Evolutionary conservation across 352 stramenopile genomes (phyloP).

Genomic region (Pythium phragmitis): DNA sequence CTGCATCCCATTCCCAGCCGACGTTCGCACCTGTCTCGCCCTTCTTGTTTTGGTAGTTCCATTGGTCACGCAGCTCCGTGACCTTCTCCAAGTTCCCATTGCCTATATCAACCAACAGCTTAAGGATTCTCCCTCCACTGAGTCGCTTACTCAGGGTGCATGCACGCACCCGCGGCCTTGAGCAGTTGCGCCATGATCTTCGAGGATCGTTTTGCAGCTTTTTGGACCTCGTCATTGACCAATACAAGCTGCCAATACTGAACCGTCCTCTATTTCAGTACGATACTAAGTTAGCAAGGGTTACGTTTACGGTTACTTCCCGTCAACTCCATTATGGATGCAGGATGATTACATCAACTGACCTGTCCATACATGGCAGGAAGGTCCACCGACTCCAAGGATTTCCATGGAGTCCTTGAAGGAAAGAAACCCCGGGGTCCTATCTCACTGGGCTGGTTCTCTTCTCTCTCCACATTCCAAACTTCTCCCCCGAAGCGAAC

Average conservation of each 20-base stretch:
- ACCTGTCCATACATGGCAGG: too few relatives aligned
- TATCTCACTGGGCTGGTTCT: too few relatives aligned
- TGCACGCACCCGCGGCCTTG: constrained; percentile 30
- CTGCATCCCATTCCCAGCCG: not conserved
- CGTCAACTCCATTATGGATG: too few relatives aligned
- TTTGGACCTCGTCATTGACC: not conserved
- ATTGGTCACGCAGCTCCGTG: constrained; percentile 60
- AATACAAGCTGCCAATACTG: not conserved
- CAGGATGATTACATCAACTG: not conserved
- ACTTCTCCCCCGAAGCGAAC: too few relatives aligned
- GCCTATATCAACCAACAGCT: constrained; percentile 24
- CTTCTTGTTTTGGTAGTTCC: constrained; percentile 82
- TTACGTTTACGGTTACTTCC: too few relatives aligned
- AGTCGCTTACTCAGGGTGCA: not conserved
- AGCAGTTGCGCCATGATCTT: constrained; percentile 32
- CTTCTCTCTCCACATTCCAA: too few relatives aligned
- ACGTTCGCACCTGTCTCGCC: constrained; percentile 63
- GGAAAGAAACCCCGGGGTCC: too few relatives aligned
- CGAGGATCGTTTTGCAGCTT: not conserved
- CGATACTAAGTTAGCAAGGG: too few relatives aligned
- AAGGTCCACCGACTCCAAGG: too few relatives aligned
- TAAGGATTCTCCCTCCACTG: not conserved
- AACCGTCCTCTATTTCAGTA: constrained; percentile 3
- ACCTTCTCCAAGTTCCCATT: constrained; percentile 77
- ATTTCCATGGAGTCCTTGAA: too few relatives aligned